These are phyloP conservation scores for Globisporangium radiosum DNA, from an alignment of 352 stramenopile genomes.

Conservation along the genomic window DNA sequence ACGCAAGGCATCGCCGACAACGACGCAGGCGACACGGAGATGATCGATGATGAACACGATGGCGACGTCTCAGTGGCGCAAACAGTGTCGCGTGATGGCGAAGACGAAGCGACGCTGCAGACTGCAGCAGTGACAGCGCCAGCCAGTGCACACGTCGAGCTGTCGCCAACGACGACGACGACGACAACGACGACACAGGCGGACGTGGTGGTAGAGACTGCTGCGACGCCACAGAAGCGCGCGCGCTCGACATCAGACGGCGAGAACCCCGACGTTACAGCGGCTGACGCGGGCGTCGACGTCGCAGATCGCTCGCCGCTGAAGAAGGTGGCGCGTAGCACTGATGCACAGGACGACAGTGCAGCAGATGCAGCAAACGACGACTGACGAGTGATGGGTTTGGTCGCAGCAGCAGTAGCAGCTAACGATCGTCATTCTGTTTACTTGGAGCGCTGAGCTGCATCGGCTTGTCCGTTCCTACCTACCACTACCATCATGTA, in stretches of 20 bases:
- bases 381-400: neutral
- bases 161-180: neutral
- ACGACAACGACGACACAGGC: neutral
- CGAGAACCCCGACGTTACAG: neutral
- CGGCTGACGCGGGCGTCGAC: neutral
- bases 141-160: no score
- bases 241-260: neutral
- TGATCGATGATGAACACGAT: neutral
- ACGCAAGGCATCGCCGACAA: slow-evolving; percentile 2
- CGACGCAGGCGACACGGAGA: slow-evolving; percentile 1
- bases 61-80: neutral
- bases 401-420: no score
- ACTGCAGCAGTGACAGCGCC: no score
- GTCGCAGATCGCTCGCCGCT: neutral
- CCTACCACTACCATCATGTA: no score
- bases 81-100: no score
- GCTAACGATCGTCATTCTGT: no score
- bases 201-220: neutral
- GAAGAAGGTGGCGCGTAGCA: slow-evolving; percentile 9
- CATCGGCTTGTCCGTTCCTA: no score
- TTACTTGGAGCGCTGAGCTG: no score
- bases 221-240: neutral
- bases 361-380: neutral
- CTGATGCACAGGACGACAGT: neutral
- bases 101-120: no score